Evolutionary conservation across 2,329 filamentous ascomycete species (phyloP).

Genomic region (Pyrenochaeta sp.): DNA sequence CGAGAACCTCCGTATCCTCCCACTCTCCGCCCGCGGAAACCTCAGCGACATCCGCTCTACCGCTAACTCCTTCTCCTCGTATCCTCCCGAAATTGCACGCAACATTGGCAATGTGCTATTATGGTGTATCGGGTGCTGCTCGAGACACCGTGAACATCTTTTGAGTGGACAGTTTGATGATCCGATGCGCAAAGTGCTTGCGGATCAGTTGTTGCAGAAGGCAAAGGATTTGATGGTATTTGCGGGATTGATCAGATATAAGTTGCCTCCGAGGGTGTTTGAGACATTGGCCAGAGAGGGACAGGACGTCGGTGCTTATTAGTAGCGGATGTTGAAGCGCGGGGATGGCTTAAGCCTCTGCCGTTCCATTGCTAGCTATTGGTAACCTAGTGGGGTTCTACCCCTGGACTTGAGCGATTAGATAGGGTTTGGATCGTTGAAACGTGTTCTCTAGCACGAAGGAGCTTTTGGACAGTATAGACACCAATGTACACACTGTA

Average conservation of each 20-base stretch:
- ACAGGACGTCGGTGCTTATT: slow-evolving; percentile 44
- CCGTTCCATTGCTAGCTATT: neutral
- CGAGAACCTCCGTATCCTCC: slow-evolving; percentile 77
- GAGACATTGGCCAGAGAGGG: slow-evolving; percentile 86
- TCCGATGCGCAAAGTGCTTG: slow-evolving; percentile 61
- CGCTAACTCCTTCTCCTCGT: slow-evolving; percentile 80
- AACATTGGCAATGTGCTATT: slow-evolving; percentile 91
- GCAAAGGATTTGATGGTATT: slow-evolving; percentile 93
- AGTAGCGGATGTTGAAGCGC: neutral
- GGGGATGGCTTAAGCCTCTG: too few relatives aligned
- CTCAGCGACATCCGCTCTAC: slow-evolving; percentile 79
- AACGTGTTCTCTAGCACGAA: neutral
- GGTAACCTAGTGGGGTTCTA: neutral
- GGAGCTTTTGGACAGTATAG: neutral
- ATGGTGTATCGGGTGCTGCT: slow-evolving; percentile 91
- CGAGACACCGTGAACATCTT: slow-evolving; percentile 73
- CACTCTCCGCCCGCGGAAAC: slow-evolving; percentile 77
- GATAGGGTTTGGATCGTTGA: neutral
- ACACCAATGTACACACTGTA: neutral
- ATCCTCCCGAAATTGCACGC: slow-evolving; percentile 82
- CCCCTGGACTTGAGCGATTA: neutral
- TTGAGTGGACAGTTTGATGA: slow-evolving; percentile 77
- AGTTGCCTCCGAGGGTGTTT: slow-evolving; percentile 85
- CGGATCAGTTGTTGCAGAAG: slow-evolving; percentile 77
- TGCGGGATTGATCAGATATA: slow-evolving; percentile 89